Evolutionary conservation across 345 rosid species (phyloP).

Genomic region (Arabis alpina): DNA sequence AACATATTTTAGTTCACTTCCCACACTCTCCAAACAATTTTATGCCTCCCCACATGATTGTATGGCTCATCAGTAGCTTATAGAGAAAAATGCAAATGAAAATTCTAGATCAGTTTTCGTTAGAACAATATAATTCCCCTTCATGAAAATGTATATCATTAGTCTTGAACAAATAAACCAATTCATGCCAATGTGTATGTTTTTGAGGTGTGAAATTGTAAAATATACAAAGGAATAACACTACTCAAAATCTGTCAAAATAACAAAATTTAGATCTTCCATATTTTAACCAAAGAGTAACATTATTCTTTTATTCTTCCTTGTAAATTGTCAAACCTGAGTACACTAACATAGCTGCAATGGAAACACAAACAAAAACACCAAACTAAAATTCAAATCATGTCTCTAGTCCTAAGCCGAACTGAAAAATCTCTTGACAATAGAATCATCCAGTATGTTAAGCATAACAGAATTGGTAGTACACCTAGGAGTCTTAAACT

Average conservation of each 20-base stretch:
- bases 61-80: neutral
- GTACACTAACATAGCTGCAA: slow-evolving; percentile 19
- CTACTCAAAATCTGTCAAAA: too few relatives aligned
- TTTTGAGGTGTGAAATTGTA: too few relatives aligned
- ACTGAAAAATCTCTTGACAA: slow-evolving; percentile 63
- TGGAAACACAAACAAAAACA: slow-evolving; percentile 25
- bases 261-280: neutral
- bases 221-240: too few relatives aligned
- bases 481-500: slow-evolving; percentile 96
- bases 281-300: neutral
- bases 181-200: too few relatives aligned
- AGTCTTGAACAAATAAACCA: too few relatives aligned
- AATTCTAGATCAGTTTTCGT: neutral
- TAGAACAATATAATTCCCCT: too few relatives aligned
- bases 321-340: slow-evolving; percentile 18
- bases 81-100: neutral
- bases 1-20: neutral
- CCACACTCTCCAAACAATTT: too few relatives aligned
- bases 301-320: neutral
- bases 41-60: neutral
- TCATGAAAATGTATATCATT: too few relatives aligned
- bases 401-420: slow-evolving; percentile 55
- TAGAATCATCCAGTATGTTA: slow-evolving; percentile 64
- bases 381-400: slow-evolving; percentile 4
- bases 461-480: slow-evolving; percentile 63